phyloP scores from a whole-genome alignment of 768 basidiomycete species.

The Leccinum boreale region DNA sequence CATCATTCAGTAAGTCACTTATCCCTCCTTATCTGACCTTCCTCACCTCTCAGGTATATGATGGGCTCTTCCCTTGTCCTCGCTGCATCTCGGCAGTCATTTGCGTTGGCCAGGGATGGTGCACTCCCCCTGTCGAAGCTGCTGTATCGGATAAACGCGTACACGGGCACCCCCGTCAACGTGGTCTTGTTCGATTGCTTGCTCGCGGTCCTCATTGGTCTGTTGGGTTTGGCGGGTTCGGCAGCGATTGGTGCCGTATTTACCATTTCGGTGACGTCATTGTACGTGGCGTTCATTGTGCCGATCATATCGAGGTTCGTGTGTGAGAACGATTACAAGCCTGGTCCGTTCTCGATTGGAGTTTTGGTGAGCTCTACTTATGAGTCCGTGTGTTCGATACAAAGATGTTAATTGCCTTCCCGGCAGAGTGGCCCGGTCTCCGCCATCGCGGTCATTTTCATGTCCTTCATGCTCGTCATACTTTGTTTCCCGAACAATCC shows the following conservation, averaged over 20 bases:
- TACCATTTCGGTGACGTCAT: conserved; percentile 40
- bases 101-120: conserved; percentile 56
- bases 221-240: conserved; percentile 50
- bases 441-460: conserved; percentile 53
- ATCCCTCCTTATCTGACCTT: neutral
- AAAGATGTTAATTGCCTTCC: neutral
- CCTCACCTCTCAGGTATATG: conserved; percentile 34
- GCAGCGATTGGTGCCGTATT: conserved; percentile 57
- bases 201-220: conserved; percentile 43
- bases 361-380: conserved; percentile 26
- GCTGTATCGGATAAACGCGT: conserved; percentile 51
- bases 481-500: conserved; percentile 60
- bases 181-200: conserved; percentile 51
- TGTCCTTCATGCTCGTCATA: conserved; percentile 60
- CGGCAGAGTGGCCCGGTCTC: conserved; percentile 52
- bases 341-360: conserved; percentile 46
- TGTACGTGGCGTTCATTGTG: conserved; percentile 42
- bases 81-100: conserved; percentile 50
- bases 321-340: conserved; percentile 41
- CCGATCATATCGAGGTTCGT: conserved; percentile 48
- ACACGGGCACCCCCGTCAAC: conserved; percentile 54
- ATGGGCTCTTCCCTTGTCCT: conserved; percentile 43
- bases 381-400: no score
- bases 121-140: conserved; percentile 53
- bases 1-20: conserved; percentile 37